These are phyloP conservation scores for Penicillium sclerotigenum DNA, from an alignment of 2,329 filamentous ascomycete genomes.

Conservation along the genomic window DNA sequence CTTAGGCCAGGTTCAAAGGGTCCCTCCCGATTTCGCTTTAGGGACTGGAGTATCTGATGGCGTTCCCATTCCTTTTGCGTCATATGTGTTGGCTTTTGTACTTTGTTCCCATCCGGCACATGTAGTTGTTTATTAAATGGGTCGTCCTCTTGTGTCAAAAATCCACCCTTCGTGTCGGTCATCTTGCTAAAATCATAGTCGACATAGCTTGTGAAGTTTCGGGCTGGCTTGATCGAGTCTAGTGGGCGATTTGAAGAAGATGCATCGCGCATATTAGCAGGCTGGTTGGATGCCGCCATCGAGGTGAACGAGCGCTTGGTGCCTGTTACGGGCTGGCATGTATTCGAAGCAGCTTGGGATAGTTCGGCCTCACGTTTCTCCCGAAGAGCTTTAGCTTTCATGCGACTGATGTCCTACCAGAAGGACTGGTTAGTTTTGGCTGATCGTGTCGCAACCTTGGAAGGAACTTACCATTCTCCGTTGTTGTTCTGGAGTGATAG, in stretches of 20 bases:
- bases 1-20: constrained; percentile 89
- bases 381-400: constrained; percentile 83
- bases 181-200: constrained; percentile 98
- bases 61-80: constrained; percentile 88
- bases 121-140: constrained; percentile 78
- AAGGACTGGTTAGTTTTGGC: not conserved
- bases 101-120: constrained; percentile 48
- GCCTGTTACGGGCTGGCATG: constrained; percentile 52
- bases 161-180: constrained; percentile 96
- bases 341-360: constrained; percentile 38
- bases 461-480: constrained; percentile 51
- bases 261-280: constrained; percentile 67
- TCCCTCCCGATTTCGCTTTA: constrained; percentile 71
- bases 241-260: constrained; percentile 42
- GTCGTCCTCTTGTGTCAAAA: constrained; percentile 86
- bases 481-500: constrained; percentile 60
- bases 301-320: constrained; percentile 70
- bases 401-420: constrained; percentile 74
- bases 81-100: constrained; percentile 80
- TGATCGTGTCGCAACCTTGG: not conserved
- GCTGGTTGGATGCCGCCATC: constrained; percentile 54
- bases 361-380: constrained; percentile 66
- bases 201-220: constrained; percentile 90
- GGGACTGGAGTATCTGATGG: constrained; percentile 67
- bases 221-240: constrained; percentile 66